Evolutionary conservation across 2,329 filamentous ascomycete genomes (phyloP), one percentile per base, ranked within the genome.

Genomic region (Pestalotiopsis sp.): DNA sequence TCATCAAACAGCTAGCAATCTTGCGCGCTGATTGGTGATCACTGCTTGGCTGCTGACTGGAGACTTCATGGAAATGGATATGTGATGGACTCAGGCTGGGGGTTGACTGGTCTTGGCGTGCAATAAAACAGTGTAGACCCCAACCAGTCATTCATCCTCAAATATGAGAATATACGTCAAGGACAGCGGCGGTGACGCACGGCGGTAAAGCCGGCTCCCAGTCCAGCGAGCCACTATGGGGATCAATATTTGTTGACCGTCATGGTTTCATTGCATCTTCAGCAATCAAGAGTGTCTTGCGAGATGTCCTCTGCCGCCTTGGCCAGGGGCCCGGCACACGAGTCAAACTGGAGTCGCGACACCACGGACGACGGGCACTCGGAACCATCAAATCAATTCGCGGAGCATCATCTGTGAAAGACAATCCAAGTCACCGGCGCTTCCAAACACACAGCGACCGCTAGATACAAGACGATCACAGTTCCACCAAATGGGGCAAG

Each of bases 141-240:
- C 59, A 17, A n/a, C 59, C n/a, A 62, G 25, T 17, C 57, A 36
- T 9, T 45, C 31, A 17, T 20, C 36, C 20, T 20, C 14, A 12
- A 39, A 27, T 27, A n/a, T 52, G 14, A 13, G 49, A 13, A 17
- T 58, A 27, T 17, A 59, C 23, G 13, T 65, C 20, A 65, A n/a
- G 12, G 45, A 52, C 20, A 39, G 20, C 6, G 20, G 59, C 13
- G 13, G 31, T 14, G 23, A 41, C 23, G n/a, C 65, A 31, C 39
- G 5, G n/a, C 65, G 65, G 65, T 27, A 60, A 45, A 23, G 52
- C 52, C 36, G 65, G 52, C 31, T 59, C 41, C 52, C 17, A n/a
- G 12, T 36, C 45, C 13, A 64, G n/a, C 39, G 39, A 59, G n/a
- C 56, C 56, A 59, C 20, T 59, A 59, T 59, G n/a, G 20, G 56